phyloP scores from a whole-genome alignment of 2,329 filamentous ascomycete genomes.

The Fusarium mexicanum region DNA sequence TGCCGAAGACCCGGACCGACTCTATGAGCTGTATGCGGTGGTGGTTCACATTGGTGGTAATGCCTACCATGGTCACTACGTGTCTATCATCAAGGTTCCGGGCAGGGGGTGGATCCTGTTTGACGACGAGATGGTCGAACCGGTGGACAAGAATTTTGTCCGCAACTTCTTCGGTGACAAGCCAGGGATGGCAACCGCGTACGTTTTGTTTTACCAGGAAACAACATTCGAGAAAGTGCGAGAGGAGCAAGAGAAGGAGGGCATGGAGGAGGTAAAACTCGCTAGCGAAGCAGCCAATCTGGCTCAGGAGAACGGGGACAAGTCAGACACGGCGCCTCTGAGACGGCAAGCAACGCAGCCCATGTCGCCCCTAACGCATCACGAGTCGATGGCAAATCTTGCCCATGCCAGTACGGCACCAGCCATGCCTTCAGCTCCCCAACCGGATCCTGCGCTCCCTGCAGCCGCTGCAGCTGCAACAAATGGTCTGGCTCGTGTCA shows the following conservation, averaged over 20 bases:
- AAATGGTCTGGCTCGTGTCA: constrained; percentile 37
- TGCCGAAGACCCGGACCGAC: constrained; percentile 87
- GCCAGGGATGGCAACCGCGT: constrained; percentile 89
- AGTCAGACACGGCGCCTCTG: constrained; percentile 56
- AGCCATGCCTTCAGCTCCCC: constrained; percentile 36
- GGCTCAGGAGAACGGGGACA: constrained; percentile 59
- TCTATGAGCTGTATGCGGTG: constrained; percentile 97
- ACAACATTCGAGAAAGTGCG: constrained; percentile 74
- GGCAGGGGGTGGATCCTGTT: constrained; percentile 96
- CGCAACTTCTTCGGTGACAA: constrained; percentile 97
- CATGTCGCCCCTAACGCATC: constrained; percentile 55
- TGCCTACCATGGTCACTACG: constrained; percentile 97
- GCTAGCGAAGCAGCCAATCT: constrained; percentile 66
- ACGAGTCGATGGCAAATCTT: constrained; percentile 65
- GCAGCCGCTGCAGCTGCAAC: constrained; percentile 15
- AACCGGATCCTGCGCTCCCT: constrained; percentile 28
- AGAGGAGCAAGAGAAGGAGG: constrained; percentile 86
- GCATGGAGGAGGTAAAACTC: constrained; percentile 68
- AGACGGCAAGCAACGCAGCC: constrained; percentile 63
- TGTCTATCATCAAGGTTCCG: constrained; percentile 96
- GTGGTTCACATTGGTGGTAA: constrained; percentile 97
- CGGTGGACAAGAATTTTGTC: constrained; percentile 95
- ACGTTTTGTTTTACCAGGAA: constrained; percentile 98
- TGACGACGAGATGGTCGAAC: constrained; percentile 98
- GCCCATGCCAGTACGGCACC: constrained; percentile 75